Base-by-base conservation (phyloP, 768 basidiomycete genomes). In the Suillus bovinus region DNA sequence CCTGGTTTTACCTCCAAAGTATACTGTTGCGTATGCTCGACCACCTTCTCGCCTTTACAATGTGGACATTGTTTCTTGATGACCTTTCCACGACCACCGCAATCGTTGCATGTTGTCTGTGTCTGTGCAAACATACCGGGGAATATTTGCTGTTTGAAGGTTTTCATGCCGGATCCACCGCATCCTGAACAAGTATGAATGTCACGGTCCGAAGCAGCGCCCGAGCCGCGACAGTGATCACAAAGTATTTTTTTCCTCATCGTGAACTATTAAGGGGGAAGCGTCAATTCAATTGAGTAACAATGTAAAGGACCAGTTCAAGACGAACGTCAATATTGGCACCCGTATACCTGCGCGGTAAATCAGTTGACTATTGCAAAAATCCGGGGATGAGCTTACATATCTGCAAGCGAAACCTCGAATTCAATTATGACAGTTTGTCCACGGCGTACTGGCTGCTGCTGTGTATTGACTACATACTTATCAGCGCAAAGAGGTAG, bases 61-160 rank as follows among this genome's bases (percentile, higher is more conserved):
- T 91, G 89, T 2, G 92, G 86, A 69, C 97, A 99, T 50, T 80
- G 77, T 64, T 85, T 86, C 66, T 82, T 85, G 70, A 98, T 91
- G 55, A 88, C 79, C 64, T 84, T 87, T 13, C 96, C 94, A 44
- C 90, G 87, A 3, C 96, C 96, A 53, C 83, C 81, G 71, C 96
- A 99, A 44, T 91, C 87, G 60, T 87, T 88, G 76, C 90, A 96
- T 60, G 90, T 86, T 47, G 84, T 81, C 77, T 96, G 93, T 14
- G 87, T 87, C 74, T 96, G 93, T 0, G 93, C 91, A 69, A 89
- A 92, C 96, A 97, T 97, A 29, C 95, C 96, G 2, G 96, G 95
- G 82, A 96, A 96, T 64, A 99, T 92, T 78, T 79, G 97, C 71
- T 97, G 94, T 60, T 93, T 88, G 54, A 88, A 84, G 27, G 97